Percentiles rank a stretch among this genome's conserved stretches.
These are phyloP conservation scores for Blechomonas ayalai DNA, from an alignment of 208 protist species.

Conservation along the genomic window DNA sequence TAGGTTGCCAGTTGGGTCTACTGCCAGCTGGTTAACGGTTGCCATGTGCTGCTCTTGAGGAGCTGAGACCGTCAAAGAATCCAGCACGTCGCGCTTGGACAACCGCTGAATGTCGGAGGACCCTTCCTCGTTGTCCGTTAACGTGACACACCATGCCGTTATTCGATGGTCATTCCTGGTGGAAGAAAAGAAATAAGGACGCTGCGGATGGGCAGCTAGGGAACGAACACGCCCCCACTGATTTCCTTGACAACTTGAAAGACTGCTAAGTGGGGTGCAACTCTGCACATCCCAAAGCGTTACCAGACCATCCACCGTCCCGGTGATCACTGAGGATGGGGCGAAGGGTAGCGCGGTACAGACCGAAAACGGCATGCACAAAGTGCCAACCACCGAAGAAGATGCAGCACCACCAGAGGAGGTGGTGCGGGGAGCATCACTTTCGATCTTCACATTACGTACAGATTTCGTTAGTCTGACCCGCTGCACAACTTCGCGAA, in stretches of 20 bases:
- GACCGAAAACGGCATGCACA: conserved; percentile 65
- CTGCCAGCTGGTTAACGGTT: conserved; percentile 33
- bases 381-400: conserved; percentile 15
- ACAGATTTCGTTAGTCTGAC: conserved; percentile 66
- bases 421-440: background rate
- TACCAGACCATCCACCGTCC: conserved; percentile 70
- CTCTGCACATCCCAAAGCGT: conserved; percentile 59
- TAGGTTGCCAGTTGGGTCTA: conserved; percentile 55
- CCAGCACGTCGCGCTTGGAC: background rate
- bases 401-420: too few relatives aligned
- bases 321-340: conserved; percentile 31
- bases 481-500: conserved; percentile 18
- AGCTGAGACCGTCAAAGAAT: conserved; percentile 4
- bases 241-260: conserved; percentile 24
- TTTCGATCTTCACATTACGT: conserved; percentile 59
- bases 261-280: conserved; percentile 34
- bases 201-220: conserved; percentile 31
- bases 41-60: conserved; percentile 7
- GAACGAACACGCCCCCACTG: conserved; percentile 58
- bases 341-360: conserved; percentile 34
- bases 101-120: background rate
- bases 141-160: conserved; percentile 27
- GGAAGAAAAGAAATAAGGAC: conserved; percentile 43
- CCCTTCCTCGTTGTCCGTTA: background rate
- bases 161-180: conserved; percentile 70